phyloP scores from a whole-genome alignment of 2,329 filamentous ascomycete species.

The Ophidiomyces ophidiicola region DNA sequence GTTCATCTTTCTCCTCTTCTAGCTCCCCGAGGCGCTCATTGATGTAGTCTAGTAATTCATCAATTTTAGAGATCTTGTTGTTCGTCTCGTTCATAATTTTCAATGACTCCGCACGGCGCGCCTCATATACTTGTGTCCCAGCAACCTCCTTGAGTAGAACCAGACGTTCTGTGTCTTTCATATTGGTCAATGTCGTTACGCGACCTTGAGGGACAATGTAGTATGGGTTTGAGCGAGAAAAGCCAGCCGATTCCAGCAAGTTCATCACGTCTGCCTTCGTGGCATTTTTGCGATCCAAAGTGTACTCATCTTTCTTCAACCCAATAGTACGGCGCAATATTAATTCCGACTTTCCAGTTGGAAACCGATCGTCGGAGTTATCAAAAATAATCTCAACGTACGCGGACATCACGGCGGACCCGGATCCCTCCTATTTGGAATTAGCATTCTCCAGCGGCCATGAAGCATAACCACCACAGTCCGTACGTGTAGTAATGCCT shows the following conservation, averaged over 20 bases:
- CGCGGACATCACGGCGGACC: slow-evolving; percentile 96
- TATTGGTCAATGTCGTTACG: slow-evolving; percentile 91
- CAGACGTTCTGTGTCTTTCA: slow-evolving; percentile 89
- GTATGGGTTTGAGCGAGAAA: slow-evolving; percentile 94
- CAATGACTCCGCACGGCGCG: slow-evolving; percentile 74
- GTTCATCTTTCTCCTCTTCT: slow-evolving; percentile 93
- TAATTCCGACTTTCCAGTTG: slow-evolving; percentile 81
- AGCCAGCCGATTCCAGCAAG: slow-evolving; percentile 86
- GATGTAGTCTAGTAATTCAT: slow-evolving; percentile 82
- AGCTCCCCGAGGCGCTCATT: slow-evolving; percentile 78
- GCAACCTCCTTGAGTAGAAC: slow-evolving; percentile 95
- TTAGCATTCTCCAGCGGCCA: slow-evolving; percentile 19
- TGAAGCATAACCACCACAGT: background rate
- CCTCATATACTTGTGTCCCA: slow-evolving; percentile 93
- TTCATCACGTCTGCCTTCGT: slow-evolving; percentile 93
- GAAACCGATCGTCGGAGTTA: slow-evolving; percentile 91
- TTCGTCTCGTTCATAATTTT: slow-evolving; percentile 97
- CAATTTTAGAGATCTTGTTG: slow-evolving; percentile 88
- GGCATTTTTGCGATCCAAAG: slow-evolving; percentile 89
- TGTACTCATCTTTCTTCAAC: slow-evolving; percentile 97
- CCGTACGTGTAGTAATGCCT: slow-evolving; percentile 71
- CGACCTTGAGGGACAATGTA: slow-evolving; percentile 98
- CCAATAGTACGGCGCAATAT: slow-evolving; percentile 88
- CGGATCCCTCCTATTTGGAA: slow-evolving; percentile 62
- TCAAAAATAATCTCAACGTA: slow-evolving; percentile 99